Conservation (phyloP, 495 filamentous ascomycete species). For the Rostrohypoxylon terebratum region DNA sequence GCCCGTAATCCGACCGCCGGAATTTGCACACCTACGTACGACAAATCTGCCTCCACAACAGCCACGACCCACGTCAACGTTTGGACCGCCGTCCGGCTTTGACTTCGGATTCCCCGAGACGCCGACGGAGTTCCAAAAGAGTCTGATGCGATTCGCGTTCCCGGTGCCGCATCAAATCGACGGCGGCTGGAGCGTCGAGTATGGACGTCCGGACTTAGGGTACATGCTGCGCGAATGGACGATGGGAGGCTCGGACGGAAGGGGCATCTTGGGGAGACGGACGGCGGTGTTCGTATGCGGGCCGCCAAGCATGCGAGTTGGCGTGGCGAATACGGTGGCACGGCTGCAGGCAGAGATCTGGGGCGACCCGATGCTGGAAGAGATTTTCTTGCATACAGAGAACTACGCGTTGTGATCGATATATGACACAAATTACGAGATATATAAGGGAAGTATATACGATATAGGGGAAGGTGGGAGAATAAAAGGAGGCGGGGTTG, state of each 20-base stretch:
- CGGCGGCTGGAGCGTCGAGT: constrained; percentile 90
- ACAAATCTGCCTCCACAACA: constrained; percentile 51
- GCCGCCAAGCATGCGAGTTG: constrained; percentile 85
- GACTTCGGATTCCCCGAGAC: constrained; percentile 82
- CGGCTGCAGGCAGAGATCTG: constrained; percentile 84
- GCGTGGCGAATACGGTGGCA: constrained; percentile 86
- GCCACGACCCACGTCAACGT: constrained; percentile 56
- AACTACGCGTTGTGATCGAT: constrained; percentile 81
- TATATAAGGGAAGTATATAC: neutral
- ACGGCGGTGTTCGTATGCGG: constrained; percentile 96
- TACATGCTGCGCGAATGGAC: constrained; percentile 86
- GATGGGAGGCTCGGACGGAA: constrained; percentile 64
- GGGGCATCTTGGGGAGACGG: constrained; percentile 77
- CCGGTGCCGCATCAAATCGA: constrained; percentile 73
- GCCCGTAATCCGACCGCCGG: constrained; percentile 53
- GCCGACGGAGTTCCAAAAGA: constrained; percentile 82
- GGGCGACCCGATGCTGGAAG: constrained; percentile 79
- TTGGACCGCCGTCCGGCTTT: constrained; percentile 66
- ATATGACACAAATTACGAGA: neutral
- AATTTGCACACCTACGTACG: constrained; percentile 65
- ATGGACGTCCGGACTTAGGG: constrained; percentile 88
- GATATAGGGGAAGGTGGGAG: neutral
- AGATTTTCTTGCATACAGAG: constrained; percentile 95
- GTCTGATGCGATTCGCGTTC: constrained; percentile 87
- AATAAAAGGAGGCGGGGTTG: neutral